phyloP scores from a whole-genome alignment of 2,329 filamentous ascomycete genomes.

The Penicillium sp. region DNA sequence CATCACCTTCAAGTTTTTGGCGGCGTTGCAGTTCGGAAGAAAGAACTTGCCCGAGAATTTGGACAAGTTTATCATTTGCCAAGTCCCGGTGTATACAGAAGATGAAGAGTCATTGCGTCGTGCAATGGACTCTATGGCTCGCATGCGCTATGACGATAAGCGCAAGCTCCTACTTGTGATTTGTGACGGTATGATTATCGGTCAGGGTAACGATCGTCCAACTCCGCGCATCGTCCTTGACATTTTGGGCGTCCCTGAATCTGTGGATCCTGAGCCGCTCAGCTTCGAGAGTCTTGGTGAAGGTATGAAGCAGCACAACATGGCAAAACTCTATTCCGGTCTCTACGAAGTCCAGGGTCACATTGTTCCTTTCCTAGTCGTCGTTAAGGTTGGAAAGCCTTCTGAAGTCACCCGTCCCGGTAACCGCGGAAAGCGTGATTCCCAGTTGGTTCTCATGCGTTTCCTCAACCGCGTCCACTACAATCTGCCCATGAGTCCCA shows the following conservation, averaged over 20 bases:
- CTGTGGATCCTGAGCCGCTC: conserved; percentile 88
- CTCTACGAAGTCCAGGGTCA: conserved; percentile 97
- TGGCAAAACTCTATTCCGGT: conserved; percentile 98
- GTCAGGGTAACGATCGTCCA: conserved; percentile 90
- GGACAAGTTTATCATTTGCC: conserved; percentile 97
- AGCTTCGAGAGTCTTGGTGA: conserved; percentile 97
- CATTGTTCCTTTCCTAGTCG: conserved; percentile 93
- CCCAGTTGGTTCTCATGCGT: conserved; percentile 96
- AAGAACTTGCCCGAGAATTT: conserved; percentile 93
- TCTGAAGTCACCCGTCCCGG: conserved; percentile 73
- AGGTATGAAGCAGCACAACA: conserved; percentile 96
- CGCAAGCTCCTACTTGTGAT: conserved; percentile 94
- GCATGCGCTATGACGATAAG: conserved; percentile 95
- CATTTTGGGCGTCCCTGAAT: conserved; percentile 90
- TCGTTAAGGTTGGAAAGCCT: conserved; percentile 90
- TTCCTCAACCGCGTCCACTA: conserved; percentile 99
- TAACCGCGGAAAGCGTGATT: conserved; percentile 98
- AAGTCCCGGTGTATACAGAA: conserved; percentile 96
- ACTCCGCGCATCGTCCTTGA: conserved; percentile 97
- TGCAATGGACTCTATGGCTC: conserved; percentile 91
- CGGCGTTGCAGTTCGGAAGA: conserved; percentile 85
- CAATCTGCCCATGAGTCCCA: conserved; percentile 89
- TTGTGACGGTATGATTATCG: conserved; percentile 95
- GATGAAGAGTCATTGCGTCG: conserved; percentile 95
- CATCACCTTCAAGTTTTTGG: conserved; percentile 94